Conservation (phyloP, 1,284 basidiomycete genomes). For the Butyriboletus appendiculatus region DNA sequence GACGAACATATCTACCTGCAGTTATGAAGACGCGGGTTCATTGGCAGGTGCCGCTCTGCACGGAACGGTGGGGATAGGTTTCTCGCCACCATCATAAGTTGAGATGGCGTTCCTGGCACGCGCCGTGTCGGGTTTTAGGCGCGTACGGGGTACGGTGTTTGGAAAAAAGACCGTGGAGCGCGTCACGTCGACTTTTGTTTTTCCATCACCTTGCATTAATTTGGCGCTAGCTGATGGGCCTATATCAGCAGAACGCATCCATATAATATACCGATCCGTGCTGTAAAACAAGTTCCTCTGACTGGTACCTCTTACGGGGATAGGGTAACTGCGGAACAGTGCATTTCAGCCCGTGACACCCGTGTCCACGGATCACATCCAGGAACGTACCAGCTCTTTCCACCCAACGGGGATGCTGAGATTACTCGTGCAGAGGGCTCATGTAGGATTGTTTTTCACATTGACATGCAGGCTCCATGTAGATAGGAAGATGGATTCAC, state of each 20-base stretch:
- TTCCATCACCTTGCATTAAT: not conserved
- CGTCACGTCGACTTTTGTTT: not conserved
- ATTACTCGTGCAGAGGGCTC: not conserved
- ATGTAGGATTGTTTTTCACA: not conserved
- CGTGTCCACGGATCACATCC: conserved; percentile 19
- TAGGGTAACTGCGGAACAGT: not conserved
- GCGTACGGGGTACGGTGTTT: conserved; percentile 1
- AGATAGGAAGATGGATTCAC: conserved; percentile 1
- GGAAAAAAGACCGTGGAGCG: conserved; percentile 6
- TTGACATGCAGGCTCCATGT: conserved; percentile 6
- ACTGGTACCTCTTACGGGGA: not conserved
- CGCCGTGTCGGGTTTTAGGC: not conserved
- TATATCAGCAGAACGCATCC: not conserved
- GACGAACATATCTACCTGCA: not conserved
- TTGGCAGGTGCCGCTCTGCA: conserved; percentile 1
- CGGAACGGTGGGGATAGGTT: conserved; percentile 11
- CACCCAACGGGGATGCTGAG: not conserved
- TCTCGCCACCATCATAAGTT: conserved; percentile 3
- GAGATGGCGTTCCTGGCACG: conserved; percentile 6
- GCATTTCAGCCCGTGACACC: not conserved
- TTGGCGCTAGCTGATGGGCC: not conserved
- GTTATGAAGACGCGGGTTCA: not conserved
- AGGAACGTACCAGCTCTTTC: conserved; percentile 5
- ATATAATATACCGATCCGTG: not conserved
- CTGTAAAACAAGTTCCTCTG: not conserved